A percentile compares a stretch with the other conserved stretches of the same genome.
phyloP scores from a whole-genome alignment of 1,284 basidiomycete species.

The Chalciporus sp. region DNA sequence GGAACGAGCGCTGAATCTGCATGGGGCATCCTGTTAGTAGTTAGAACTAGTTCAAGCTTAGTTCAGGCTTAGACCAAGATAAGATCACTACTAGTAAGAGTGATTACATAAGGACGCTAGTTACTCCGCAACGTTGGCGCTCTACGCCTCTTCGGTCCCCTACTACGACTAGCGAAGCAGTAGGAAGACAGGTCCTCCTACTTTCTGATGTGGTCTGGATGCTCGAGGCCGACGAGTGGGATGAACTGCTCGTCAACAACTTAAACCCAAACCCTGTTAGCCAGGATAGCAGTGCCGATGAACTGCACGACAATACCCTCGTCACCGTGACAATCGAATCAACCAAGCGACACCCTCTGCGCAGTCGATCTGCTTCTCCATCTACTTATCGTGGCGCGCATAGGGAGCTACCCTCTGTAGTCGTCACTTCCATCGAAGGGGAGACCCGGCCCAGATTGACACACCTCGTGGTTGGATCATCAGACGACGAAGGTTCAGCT shows the following conservation, averaged over 20 bases:
- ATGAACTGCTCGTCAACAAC: slow-evolving; percentile 9
- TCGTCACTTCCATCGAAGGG: neutral
- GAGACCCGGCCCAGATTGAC: slow-evolving; percentile 8
- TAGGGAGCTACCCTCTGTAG: neutral
- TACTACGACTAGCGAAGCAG: neutral
- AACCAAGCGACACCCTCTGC: slow-evolving; percentile 21
- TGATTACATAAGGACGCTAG: slow-evolving; percentile 21
- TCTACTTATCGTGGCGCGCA: neutral
- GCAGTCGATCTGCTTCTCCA: slow-evolving; percentile 15
- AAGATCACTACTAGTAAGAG: neutral
- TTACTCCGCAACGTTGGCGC: too few species aligned
- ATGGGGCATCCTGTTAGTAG: slow-evolving; percentile 69
- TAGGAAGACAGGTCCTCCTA: neutral
- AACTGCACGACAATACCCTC: neutral
- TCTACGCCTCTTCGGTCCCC: neutral
- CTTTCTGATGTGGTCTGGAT: slow-evolving; percentile 6
- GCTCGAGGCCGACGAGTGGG: slow-evolving; percentile 8
- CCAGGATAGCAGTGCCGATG: neutral
- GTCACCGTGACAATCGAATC: neutral
- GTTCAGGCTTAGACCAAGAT: neutral
- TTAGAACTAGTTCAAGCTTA: too few species aligned
- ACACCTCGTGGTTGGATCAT: neutral
- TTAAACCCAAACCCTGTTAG: neutral
- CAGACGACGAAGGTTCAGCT: neutral
- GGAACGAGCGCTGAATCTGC: slow-evolving; percentile 81